These are phyloP conservation scores for Penstemon davidsonii DNA, from an alignment of 257 asterid genomes.

Conservation along the genomic window DNA sequence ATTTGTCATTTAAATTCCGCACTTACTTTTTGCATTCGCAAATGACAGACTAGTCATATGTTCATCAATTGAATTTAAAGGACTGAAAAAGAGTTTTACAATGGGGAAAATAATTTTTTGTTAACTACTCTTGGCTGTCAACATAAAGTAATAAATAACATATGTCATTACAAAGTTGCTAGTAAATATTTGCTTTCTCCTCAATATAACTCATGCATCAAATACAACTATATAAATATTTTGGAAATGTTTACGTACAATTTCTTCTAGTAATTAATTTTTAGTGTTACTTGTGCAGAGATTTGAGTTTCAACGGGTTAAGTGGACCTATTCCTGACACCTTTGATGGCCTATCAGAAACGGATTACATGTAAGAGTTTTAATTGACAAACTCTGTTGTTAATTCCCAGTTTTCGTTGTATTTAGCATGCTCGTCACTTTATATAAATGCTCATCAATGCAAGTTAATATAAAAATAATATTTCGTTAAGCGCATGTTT, in stretches of 20 bases:
- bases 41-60: too few species aligned
- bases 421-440: background rate
- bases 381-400: background rate
- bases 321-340: constrained; percentile 56
- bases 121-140: too few species aligned
- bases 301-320: constrained; percentile 70
- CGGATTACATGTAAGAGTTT: constrained; percentile 50
- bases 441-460: background rate
- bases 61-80: too few species aligned
- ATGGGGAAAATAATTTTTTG: too few species aligned
- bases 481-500: background rate
- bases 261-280: constrained; percentile 1
- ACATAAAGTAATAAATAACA: too few species aligned
- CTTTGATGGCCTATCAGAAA: constrained; percentile 19
- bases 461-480: background rate
- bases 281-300: constrained; percentile 44
- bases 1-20: too few species aligned
- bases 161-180: too few species aligned
- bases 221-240: too few species aligned
- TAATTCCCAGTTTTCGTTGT: background rate
- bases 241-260: background rate
- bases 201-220: too few species aligned
- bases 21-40: too few species aligned
- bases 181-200: too few species aligned
- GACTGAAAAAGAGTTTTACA: too few species aligned